Evolutionary conservation across 768 basidiomycete species (phyloP).

Genomic region (Sporobolomyces roseus): DNA sequence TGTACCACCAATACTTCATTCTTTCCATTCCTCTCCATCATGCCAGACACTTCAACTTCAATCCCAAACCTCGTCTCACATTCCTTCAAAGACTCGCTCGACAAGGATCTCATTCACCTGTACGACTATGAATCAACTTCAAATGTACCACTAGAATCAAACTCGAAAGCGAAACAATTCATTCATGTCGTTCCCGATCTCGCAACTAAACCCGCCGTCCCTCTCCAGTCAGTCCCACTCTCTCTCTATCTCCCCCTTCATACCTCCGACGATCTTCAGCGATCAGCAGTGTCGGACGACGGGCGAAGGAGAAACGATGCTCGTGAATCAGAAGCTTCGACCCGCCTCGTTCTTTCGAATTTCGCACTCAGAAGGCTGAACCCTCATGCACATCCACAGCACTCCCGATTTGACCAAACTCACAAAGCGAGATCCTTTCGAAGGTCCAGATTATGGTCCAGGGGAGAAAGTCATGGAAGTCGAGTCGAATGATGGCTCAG

Average conservation of each 20-base stretch:
- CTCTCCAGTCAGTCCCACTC: not conserved
- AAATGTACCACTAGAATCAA: not conserved
- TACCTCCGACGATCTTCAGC: no score
- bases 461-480: slow-evolving; percentile 12
- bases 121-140: not conserved
- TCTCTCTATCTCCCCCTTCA: no score
- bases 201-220: slow-evolving; percentile 18
- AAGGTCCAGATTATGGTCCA: slow-evolving; percentile 7
- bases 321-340: no score
- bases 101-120: slow-evolving; percentile 4
- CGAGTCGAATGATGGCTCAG: not conserved
- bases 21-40: not conserved
- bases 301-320: no score
- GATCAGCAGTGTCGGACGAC: no score
- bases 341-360: no score
- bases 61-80: not conserved
- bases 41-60: slow-evolving; percentile 10
- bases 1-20: not conserved
- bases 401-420: slow-evolving; percentile 17
- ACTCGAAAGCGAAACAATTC: not conserved
- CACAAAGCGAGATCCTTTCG: slow-evolving; percentile 8
- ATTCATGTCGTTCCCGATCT: slow-evolving; percentile 22
- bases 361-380: not conserved
- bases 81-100: not conserved
- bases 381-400: not conserved